phyloP scores from a whole-genome alignment of 768 basidiomycete species.

The Termitomyces sp. region DNA sequence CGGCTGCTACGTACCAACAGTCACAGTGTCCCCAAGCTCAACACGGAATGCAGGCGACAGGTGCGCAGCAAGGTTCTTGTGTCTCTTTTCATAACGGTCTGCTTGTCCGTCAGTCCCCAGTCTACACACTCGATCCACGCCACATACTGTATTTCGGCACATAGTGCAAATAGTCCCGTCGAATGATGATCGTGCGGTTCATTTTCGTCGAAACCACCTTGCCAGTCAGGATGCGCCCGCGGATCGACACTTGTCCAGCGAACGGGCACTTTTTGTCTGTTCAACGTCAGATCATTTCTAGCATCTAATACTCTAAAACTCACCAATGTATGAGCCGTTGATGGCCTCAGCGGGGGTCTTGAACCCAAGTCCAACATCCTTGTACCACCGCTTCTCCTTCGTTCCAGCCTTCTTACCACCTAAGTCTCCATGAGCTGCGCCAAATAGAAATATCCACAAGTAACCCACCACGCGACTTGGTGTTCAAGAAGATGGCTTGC shows the following conservation, averaged over 20 bases:
- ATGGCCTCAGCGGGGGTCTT: slow-evolving; percentile 96
- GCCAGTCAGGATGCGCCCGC: slow-evolving; percentile 97
- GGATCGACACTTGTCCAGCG: slow-evolving; percentile 94
- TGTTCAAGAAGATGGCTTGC: slow-evolving; percentile 96
- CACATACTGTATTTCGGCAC: slow-evolving; percentile 96
- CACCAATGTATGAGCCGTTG: slow-evolving; percentile 93
- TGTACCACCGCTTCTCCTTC: slow-evolving; percentile 98
- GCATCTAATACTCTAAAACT: slow-evolving; percentile 23
- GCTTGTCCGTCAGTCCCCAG: slow-evolving; percentile 5
- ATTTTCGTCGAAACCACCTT: slow-evolving; percentile 99
- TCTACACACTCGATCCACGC: background rate
- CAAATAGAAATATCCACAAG: background rate
- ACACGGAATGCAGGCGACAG: slow-evolving; percentile 99
- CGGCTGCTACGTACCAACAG: slow-evolving; percentile 77
- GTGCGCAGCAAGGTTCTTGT: slow-evolving; percentile 98
- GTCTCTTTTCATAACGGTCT: slow-evolving; percentile 98
- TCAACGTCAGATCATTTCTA: slow-evolving; percentile 2
- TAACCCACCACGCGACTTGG: slow-evolving; percentile 84
- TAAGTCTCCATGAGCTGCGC: slow-evolving; percentile 22
- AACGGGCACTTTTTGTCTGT: slow-evolving; percentile 99
- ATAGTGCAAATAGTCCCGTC: slow-evolving; percentile 92
- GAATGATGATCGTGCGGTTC: slow-evolving; percentile 97
- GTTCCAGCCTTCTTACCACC: slow-evolving; percentile 89
- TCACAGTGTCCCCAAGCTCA: slow-evolving; percentile 89
- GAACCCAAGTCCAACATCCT: slow-evolving; percentile 95